Evolutionary conservation across 148 eudicot genomes (phyloP), one percentile per base, ranked within the genome.

Genomic region (Amaranthus hypochondriacus): DNA sequence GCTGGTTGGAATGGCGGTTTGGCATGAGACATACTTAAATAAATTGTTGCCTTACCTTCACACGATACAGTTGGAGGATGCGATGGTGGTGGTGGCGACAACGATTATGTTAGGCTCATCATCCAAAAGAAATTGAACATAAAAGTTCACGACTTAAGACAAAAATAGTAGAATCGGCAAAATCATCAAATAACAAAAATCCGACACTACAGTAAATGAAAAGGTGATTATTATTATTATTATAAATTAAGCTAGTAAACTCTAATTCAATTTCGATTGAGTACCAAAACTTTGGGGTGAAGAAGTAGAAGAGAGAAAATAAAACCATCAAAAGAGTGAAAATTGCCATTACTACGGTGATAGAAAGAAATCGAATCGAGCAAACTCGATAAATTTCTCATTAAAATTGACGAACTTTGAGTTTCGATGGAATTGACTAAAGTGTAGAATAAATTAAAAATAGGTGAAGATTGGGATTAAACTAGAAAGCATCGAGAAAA

Each of bases 61-160:
- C 99, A 95, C 0, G 97, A 81, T 10, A 88, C 90, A 52, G 96
- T 80, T 80, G 99, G 93, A 10, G 96, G 96, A 7, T 76, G 93
- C n/a, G 94, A 96, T 78, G 89, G 96, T 4, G 99, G 99, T 0
- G 99, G 99, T 0, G 98, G 97, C 59, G 98, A 76, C 2, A 96
- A 96, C 56, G 98, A 49, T 13, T 21, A 15, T 14, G 0, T 7
- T 52, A 39, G 44, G 48, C 21, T 75, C 56, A 58, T 7, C 54
- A 49, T 14, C 68, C 68, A 8, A 4, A 6, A 7, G 7, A 58
- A 0, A 48, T 0, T 9, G 49, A 66, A 54, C 18, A 49, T 14
- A n/a, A 48, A 64, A 46, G 47, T 14, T 51, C 68, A 13, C 15
- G 9, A 51, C 47, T 47, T 44, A 64, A 67, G 18, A 18, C 6